Evolutionary conservation across 768 basidiomycete genomes (phyloP).

Genomic region (Mrakia frigida): DNA sequence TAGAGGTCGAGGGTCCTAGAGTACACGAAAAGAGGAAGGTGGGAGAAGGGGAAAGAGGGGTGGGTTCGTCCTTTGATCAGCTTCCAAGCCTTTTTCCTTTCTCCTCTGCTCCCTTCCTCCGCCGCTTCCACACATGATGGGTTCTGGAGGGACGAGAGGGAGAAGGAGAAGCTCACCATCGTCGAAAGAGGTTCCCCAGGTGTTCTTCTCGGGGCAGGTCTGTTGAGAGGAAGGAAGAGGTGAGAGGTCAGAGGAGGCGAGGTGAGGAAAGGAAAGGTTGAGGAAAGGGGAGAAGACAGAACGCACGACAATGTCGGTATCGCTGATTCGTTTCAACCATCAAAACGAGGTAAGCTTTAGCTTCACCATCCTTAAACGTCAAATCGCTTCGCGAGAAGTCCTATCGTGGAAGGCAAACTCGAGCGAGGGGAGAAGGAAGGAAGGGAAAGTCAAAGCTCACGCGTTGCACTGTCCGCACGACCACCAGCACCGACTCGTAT

Average conservation of each 20-base stretch:
- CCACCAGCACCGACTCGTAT: constrained; percentile 23
- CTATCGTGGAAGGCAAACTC: neutral
- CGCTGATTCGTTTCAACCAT: neutral
- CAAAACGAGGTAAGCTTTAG: neutral
- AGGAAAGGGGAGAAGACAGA: no score
- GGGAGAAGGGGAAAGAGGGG: neutral
- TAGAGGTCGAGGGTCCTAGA: constrained; percentile 60
- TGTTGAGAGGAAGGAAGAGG: constrained; percentile 39
- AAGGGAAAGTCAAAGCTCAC: neutral
- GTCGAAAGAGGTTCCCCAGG: constrained; percentile 53
- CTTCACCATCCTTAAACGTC: no score
- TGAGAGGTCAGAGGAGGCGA: neutral
- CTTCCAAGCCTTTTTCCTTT: constrained; percentile 53
- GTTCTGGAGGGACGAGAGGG: neutral
- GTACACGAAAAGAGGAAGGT: neutral
- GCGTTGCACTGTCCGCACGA: constrained; percentile 26
- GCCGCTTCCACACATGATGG: no score
- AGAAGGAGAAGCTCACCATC: constrained; percentile 39
- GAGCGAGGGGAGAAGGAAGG: neutral
- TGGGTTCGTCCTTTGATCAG: constrained; percentile 40
- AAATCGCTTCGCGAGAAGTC: no score
- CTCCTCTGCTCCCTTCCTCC: no score
- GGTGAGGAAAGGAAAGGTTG: neutral
- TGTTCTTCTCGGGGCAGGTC: constrained; percentile 60
- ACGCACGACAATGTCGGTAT: constrained; percentile 28